A percentile compares a stretch with the other conserved stretches of the same genome.
These are phyloP conservation scores for Talinum fruticosum DNA, from an alignment of 148 eudicot genomes.

Conservation along the genomic window DNA sequence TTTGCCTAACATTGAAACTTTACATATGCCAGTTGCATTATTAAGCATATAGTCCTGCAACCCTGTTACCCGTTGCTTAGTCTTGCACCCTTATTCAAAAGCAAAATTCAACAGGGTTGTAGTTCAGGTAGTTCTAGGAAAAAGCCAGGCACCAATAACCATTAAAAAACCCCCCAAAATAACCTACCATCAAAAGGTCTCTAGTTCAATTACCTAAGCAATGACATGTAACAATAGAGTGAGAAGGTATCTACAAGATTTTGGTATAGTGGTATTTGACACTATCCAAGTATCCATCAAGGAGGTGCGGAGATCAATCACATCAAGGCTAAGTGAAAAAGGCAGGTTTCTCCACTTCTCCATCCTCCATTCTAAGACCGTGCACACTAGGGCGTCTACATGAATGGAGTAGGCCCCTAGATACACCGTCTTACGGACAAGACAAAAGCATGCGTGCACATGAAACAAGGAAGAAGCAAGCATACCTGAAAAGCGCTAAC, in stretches of 20 bases:
- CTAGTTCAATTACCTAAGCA: background rate
- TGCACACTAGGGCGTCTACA: too few species aligned
- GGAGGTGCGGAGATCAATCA: too few species aligned
- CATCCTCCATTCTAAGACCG: too few species aligned
- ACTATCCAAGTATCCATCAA: too few species aligned
- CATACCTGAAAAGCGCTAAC: slow-evolving; percentile 95
- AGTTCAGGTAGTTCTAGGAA: background rate
- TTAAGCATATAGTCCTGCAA: background rate
- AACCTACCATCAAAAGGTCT: background rate
- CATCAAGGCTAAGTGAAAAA: too few species aligned
- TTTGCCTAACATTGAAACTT: background rate
- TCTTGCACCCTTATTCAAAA: background rate
- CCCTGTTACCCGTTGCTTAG: background rate
- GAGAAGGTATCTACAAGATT: too few species aligned
- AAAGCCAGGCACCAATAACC: background rate
- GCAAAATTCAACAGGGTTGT: background rate
- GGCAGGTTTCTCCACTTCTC: too few species aligned
- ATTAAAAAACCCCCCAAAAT: background rate
- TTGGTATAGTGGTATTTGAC: too few species aligned
- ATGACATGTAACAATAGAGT: too few species aligned
- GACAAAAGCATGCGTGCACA: background rate
- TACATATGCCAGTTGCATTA: background rate
- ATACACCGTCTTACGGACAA: background rate
- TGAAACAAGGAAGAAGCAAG: background rate
- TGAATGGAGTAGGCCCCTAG: too few species aligned